Percentiles rank a stretch among this genome's conserved stretches.
Evolutionary conservation across 441 rosid species (phyloP).

Genomic region (Aleurites moluccanus): DNA sequence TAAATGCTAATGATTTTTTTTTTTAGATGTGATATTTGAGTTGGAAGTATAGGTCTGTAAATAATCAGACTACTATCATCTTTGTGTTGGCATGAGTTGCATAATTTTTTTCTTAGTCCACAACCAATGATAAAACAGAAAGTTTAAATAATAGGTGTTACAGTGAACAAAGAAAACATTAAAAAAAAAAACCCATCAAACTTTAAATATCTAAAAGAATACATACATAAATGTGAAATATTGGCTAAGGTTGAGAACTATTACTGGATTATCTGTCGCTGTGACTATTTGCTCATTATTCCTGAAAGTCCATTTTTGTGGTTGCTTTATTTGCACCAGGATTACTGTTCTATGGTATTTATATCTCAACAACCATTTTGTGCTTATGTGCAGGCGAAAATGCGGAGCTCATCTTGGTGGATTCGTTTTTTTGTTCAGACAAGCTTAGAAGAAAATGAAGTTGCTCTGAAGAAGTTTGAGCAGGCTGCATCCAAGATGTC

Average conservation of each 20-base stretch:
- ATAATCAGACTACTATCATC: not conserved
- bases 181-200: not conserved
- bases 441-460: slow-evolving; percentile 82
- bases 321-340: slow-evolving; percentile 8
- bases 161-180: not conserved
- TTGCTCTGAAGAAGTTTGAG: slow-evolving; percentile 67
- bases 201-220: not conserved
- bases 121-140: not conserved
- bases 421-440: slow-evolving; percentile 72
- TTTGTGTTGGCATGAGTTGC: not conserved
- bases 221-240: not conserved
- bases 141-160: not conserved
- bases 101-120: not conserved
- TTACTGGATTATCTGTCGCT: not conserved
- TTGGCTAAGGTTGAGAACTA: no score
- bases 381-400: slow-evolving; percentile 58
- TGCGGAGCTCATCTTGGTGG: slow-evolving; percentile 97
- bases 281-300: not conserved
- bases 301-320: not conserved
- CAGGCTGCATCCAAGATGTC: slow-evolving; percentile 68
- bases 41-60: not conserved
- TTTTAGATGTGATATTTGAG: not conserved
- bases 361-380: slow-evolving; percentile 12
- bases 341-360: not conserved
- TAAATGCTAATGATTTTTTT: not conserved